Percentiles rank a stretch among this genome's conserved stretches.
Conservation (phyloP, 495 filamentous ascomycete species). For the Xylaria curta region DNA sequence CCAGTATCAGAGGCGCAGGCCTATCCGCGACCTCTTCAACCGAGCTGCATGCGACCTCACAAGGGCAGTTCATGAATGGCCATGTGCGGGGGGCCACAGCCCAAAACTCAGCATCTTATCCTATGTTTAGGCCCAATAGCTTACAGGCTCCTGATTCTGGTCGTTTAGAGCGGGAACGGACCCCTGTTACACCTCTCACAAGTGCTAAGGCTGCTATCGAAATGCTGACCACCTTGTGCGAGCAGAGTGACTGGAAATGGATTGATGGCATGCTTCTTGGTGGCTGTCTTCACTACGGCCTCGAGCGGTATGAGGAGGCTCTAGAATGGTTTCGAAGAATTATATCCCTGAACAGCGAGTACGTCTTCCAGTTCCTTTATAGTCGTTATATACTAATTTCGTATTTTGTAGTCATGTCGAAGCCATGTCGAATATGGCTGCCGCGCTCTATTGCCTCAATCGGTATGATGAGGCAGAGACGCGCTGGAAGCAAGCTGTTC, state of each 20-base stretch:
- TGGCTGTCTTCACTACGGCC: conserved; percentile 90
- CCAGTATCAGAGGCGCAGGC: not conserved
- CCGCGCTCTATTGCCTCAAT: conserved; percentile 83
- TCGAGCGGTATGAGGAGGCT: conserved; percentile 86
- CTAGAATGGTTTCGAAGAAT: conserved; percentile 90
- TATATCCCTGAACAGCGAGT: conserved; percentile 80
- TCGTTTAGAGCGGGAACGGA: conserved; percentile 25
- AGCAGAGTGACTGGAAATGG: conserved; percentile 91
- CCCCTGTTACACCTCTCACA: conserved; percentile 41
- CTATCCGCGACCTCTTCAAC: conserved; percentile 23
- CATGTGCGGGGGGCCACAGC: conserved; percentile 30
- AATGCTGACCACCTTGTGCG: conserved; percentile 80
- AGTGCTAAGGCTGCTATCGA: conserved; percentile 74
- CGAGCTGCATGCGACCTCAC: conserved; percentile 33
- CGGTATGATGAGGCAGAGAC: conserved; percentile 83
- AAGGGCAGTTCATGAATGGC: conserved; percentile 28
- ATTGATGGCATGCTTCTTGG: conserved; percentile 93
- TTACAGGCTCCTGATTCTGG: conserved; percentile 29
- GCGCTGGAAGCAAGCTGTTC: conserved; percentile 85
- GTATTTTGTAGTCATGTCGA: conserved; percentile 76
- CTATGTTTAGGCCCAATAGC: conserved; percentile 29
- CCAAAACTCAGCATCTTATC: conserved; percentile 32
- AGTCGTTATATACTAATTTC: conserved; percentile 37
- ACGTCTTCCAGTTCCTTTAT: conserved; percentile 42
- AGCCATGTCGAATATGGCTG: conserved; percentile 91